A percentile compares a stretch with the other conserved stretches of the same genome.
These are phyloP conservation scores for Cryptosporidium bovis DNA, from an alignment of 169 alveolate species.

Conservation along the genomic window DNA sequence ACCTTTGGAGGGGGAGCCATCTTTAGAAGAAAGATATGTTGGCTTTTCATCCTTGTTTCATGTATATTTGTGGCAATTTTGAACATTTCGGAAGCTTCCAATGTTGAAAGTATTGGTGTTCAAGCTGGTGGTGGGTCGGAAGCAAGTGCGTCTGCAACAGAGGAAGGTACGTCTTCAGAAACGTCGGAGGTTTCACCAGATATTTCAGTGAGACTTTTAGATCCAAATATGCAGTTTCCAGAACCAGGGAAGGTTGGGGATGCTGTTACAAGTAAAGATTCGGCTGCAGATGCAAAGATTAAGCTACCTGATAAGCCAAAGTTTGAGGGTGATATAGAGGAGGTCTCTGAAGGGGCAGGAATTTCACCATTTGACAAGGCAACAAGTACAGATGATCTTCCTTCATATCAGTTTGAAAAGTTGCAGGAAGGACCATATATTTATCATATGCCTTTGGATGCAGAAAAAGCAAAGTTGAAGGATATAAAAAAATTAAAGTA, in stretches of 20 bases:
- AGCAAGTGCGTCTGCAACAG: slow-evolving; percentile 16
- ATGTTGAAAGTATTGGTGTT: not conserved
- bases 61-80: not conserved
- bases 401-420: slow-evolving; percentile 22
- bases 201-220: slow-evolving; percentile 29
- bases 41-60: slow-evolving; percentile 31
- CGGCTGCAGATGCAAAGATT: not conserved
- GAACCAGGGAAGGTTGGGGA: slow-evolving; percentile 5
- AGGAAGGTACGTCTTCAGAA: slow-evolving; percentile 46
- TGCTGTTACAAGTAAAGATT: not conserved
- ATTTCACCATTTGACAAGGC: slow-evolving; percentile 63
- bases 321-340: slow-evolving; percentile 49
- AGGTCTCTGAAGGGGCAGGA: slow-evolving; percentile 56
- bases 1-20: too few species aligned
- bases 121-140: not conserved
- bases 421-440: slow-evolving; percentile 25
- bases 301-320: slow-evolving; percentile 29
- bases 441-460: slow-evolving; percentile 29
- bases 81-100: slow-evolving; percentile 9
- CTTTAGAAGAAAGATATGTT: not conserved
- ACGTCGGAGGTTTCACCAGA: slow-evolving; percentile 40
- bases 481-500: slow-evolving; percentile 51
- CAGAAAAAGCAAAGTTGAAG: slow-evolving; percentile 23
- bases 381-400: slow-evolving; percentile 58
- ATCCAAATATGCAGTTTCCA: slow-evolving; percentile 21